A percentile compares a stretch with the other conserved stretches of the same genome.
Conservation (phyloP, 2,329 filamentous ascomycete genomes). For the Diaporthe caulivora region DNA sequence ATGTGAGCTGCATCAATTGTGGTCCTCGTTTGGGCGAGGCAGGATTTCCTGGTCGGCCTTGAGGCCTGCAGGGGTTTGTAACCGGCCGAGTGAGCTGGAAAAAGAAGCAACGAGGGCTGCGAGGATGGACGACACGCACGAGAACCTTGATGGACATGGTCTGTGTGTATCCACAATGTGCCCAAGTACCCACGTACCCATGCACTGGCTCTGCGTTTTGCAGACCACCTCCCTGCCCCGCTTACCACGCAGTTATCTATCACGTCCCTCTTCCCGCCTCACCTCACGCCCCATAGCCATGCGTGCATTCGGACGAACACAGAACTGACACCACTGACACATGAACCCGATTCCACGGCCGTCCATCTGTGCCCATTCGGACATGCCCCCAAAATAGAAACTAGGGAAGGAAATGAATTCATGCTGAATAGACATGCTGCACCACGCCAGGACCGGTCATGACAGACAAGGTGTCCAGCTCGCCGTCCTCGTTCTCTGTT, state of each 20-base stretch:
- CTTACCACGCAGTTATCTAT: not conserved
- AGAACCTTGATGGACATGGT: constrained; percentile 24
- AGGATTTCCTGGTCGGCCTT: not conserved
- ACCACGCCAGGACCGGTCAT: not conserved
- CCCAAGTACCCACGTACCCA: not conserved
- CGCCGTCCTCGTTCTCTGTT: not conserved
- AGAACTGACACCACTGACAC: constrained; percentile 6
- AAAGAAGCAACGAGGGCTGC: constrained; percentile 8
- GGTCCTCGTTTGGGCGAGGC: not conserved
- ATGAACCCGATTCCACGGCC: not conserved
- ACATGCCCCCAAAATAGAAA: not conserved
- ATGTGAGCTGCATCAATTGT: constrained; percentile 15
- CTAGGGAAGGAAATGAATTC: not conserved
- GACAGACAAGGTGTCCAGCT: not conserved
- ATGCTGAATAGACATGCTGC: not conserved
- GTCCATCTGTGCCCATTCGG: not conserved
- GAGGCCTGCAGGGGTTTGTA: not conserved
- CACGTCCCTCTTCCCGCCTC: not conserved
- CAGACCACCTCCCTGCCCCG: constrained; percentile 1
- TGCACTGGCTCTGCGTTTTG: too few relatives aligned
- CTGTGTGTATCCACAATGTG: not conserved
- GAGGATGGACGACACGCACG: not conserved
- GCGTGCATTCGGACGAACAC: not conserved
- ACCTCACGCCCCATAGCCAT: not conserved
- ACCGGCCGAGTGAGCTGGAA: constrained; percentile 15